Base-by-base conservation (phyloP, 371 early-diverging fungal species). In the Nematocida major region DNA sequence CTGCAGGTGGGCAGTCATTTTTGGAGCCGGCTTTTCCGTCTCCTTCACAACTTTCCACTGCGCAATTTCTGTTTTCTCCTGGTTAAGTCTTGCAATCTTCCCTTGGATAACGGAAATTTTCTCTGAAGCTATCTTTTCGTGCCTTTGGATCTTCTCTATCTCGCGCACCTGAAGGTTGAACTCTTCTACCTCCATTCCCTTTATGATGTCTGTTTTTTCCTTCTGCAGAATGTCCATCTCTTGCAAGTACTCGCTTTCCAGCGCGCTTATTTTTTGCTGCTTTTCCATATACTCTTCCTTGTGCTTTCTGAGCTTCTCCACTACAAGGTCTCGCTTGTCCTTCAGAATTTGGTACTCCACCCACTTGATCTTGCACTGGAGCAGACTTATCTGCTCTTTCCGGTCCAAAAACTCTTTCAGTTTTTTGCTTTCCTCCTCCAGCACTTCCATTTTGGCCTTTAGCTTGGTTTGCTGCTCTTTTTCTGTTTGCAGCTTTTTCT, bases 341-440 rank as follows among this genome's bases (percentile, higher is more conserved):
- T 79, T 79, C 26, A 68, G 59, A 7, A 18, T 15, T 30, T 80
- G 68, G 59, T 82, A 81, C 40, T 57, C 66, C n/a, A 83, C 30
- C 70, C 80, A 82, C 4, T 76, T 54, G 47, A 73, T 80, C 57
- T 84, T 85, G 22, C 70, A 66, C 51, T 80, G 28, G 63, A 85
- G 50, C n/a, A 69, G 28, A 2, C 50, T 48, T 28, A 80, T 66
- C 18, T 30, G 28, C 57, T 70, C 50, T 59, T 79, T 54, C 9
- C 49, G 24, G 26, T 67, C 53, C 20, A 76, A 45, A 61, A 67
- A 59, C 51, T 67, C 73, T 54, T 76, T 50, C n/a, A 79, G 11
- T 59, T 81, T 82, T 2, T 61, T 51, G 9, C 40, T 51, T 43
- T 80, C 82, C 66, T 63, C 67, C 36, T 79, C 62, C 32, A 82